Percentiles rank a stretch among this genome's conserved stretches.
These are phyloP conservation scores for Aspergillus coremiiformis DNA, from an alignment of 495 filamentous ascomycete species.

Conservation along the genomic window DNA sequence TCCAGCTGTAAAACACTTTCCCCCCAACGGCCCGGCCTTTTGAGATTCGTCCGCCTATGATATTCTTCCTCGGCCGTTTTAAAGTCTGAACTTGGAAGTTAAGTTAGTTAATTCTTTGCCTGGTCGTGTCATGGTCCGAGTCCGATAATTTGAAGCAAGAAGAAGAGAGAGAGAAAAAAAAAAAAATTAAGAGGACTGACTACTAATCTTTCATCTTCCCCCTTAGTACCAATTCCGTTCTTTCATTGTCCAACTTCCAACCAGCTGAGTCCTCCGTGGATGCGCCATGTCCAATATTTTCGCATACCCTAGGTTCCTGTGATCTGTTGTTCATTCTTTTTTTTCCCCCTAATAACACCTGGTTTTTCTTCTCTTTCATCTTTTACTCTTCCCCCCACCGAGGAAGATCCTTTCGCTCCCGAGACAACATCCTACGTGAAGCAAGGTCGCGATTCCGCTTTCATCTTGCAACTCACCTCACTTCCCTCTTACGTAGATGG, in stretches of 20 bases:
- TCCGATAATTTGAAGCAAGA: constrained; percentile 5
- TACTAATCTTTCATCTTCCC: constrained; percentile 8
- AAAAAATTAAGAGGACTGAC: background rate
- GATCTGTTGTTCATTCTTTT: constrained; percentile 18
- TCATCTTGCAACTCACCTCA: background rate
- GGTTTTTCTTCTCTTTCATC: constrained; percentile 10
- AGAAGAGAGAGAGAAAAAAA: constrained; percentile 1
- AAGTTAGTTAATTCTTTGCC: constrained; percentile 7
- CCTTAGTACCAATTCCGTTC: constrained; percentile 15
- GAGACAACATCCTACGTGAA: constrained; percentile 4
- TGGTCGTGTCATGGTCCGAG: constrained; percentile 16
- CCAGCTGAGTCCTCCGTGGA: constrained; percentile 18
- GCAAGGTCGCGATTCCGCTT: constrained; percentile 5
- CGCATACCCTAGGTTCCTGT: constrained; percentile 23
- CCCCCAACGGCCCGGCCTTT: constrained; percentile 3
- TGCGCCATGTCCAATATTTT: constrained; percentile 26
- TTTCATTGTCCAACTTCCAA: constrained; percentile 19
- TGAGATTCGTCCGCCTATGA: constrained; percentile 9
- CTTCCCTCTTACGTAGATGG: constrained; percentile 15
- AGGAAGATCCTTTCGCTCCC: constrained; percentile 7
- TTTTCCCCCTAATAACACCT: no score
- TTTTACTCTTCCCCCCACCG: no score
- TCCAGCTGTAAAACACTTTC: constrained; percentile 12
- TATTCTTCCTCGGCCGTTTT: constrained; percentile 2
- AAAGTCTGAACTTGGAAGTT: background rate